Evolutionary conservation across 805 yeast genomes (phyloP).

Genomic region (Kodamaea laetipori): DNA sequence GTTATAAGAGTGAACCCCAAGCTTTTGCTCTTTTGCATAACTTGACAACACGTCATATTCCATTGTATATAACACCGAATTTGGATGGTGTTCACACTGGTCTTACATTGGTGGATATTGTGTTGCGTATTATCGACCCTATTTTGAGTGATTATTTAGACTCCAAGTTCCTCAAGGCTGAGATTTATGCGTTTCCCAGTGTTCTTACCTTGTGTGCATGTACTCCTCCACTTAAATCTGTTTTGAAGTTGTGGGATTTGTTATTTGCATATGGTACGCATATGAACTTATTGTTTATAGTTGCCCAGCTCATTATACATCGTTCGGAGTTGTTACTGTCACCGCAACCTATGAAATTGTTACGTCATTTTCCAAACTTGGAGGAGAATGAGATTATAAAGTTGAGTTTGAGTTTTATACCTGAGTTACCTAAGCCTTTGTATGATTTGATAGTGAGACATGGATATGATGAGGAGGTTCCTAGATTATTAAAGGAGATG

Average conservation of each 20-base stretch:
- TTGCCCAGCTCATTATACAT: conserved; percentile 76
- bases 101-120: conserved; percentile 67
- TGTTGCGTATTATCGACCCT: conserved; percentile 72
- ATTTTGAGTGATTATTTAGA: conserved; percentile 60
- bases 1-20: conserved; percentile 77
- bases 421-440: conserved; percentile 66
- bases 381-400: conserved; percentile 76
- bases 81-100: conserved; percentile 84
- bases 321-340: conserved; percentile 62
- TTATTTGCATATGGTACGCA: conserved; percentile 89
- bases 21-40: conserved; percentile 73
- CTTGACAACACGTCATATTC: conserved; percentile 64
- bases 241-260: conserved; percentile 84
- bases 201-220: conserved; percentile 85
- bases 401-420: conserved; percentile 75
- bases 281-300: conserved; percentile 78
- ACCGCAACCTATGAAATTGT: conserved; percentile 69
- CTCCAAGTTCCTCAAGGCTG: conserved; percentile 72
- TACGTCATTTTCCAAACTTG: conserved; percentile 71
- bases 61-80: conserved; percentile 75
- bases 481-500: conserved; percentile 31
- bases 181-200: conserved; percentile 83
- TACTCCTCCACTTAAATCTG: conserved; percentile 79
- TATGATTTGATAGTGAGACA: conserved; percentile 67
- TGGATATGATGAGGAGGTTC: conserved; percentile 53